Evolutionary conservation across 73 alveolate species (phyloP).

Genomic region (Paramecium biaurelia): DNA sequence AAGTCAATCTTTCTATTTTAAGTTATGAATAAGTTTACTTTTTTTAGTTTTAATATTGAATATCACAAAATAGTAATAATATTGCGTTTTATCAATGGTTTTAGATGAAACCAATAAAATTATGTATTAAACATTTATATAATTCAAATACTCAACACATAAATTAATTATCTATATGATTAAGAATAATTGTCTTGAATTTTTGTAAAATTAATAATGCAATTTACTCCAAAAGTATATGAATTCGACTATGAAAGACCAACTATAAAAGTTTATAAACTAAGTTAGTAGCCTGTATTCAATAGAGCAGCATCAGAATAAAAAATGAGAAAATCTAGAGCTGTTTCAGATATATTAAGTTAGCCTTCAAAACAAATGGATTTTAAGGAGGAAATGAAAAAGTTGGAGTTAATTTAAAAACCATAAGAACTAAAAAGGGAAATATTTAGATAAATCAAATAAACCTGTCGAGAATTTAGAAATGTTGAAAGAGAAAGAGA

Average conservation of each 20-base stretch:
- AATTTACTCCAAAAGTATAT: not conserved
- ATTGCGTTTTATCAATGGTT: not conserved
- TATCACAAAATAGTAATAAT: not conserved
- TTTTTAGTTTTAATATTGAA: not conserved
- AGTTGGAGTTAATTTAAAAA: not conserved
- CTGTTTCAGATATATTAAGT: not conserved
- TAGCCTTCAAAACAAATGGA: not conserved
- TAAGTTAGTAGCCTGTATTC: not conserved
- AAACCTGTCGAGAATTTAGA: not conserved
- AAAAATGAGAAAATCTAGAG: not conserved
- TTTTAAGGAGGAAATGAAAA: not conserved
- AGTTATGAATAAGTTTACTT: not conserved
- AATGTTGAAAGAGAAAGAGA: constrained; percentile 14
- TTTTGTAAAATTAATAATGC: not conserved
- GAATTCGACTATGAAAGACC: constrained; percentile 26
- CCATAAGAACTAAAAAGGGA: not conserved
- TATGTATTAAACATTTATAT: not conserved
- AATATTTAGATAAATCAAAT: not conserved
- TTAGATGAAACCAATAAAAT: no score
- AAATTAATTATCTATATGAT: not conserved
- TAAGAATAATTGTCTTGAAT: not conserved
- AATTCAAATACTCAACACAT: not conserved
- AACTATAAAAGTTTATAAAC: not conserved
- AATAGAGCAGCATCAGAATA: not conserved
- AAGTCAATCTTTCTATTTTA: no score